Evolutionary conservation across 768 basidiomycete species (phyloP), one percentile per base, ranked within the genome.

Genomic region (Boletus vinaceobasis): DNA sequence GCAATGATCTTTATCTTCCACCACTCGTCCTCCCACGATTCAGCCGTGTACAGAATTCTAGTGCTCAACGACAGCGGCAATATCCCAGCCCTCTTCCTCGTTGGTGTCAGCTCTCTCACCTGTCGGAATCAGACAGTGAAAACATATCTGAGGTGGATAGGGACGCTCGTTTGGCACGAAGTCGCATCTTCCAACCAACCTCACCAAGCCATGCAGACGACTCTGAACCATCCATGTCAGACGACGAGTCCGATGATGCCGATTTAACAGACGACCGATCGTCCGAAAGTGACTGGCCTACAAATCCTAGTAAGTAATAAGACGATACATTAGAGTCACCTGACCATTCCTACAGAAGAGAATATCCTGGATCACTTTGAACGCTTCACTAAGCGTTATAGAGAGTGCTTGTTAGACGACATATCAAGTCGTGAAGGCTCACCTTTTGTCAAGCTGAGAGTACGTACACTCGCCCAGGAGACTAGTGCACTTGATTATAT

Each of bases 241-340:
- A 83, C 47, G 90, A 91, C 58, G 90, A 93, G 68, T 92, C 90
- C 3, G 91, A 92, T 60, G 74, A 88, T 58, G 84, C 82, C 23
- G 87, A 86, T 62, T 64, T 88, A 46, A 87, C 83, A 2, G 86
- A 86, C 44, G 73, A 68, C 7, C 59, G 54, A 44, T 70, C 73
- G 10, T 71, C 62, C 19, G 70, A 69, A 17, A 77, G 72, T 47
- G 72, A 75, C 23, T 65, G 64, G 43, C 77, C 80, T 73, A 73
- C 65, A 71, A 74, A 48, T 79, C 76, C 48, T 43, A 49, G 68
- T 68, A 40, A 43, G 64, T 61, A 39, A 3, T 27, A n/a, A 29
- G 3, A 5, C 19, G 21, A 29, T 46, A 14, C 33, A n/a, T 37
- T n/a, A 17, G 6, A 47, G 3, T 35, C 14, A 21, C 15, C 59